Conservation (phyloP, 2,329 filamentous ascomycete species). For the Fusarium torulosum region DNA sequence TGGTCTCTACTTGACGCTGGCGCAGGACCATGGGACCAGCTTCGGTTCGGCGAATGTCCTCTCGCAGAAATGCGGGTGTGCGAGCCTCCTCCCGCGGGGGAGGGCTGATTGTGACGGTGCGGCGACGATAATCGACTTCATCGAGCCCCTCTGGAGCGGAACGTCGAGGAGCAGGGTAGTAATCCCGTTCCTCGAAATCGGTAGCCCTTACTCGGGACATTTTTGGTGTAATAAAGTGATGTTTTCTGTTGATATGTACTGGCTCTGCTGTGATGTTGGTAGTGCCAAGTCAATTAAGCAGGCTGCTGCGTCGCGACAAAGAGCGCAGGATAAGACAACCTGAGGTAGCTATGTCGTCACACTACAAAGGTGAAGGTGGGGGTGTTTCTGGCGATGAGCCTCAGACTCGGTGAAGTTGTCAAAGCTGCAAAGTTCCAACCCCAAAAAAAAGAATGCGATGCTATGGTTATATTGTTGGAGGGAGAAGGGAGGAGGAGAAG, state of each 20-base stretch:
- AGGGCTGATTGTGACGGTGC: constrained; percentile 56
- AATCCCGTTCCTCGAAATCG: constrained; percentile 63
- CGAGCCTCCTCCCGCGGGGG: constrained; percentile 61
- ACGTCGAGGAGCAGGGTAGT: constrained; percentile 55
- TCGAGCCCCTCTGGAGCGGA: constrained; percentile 52
- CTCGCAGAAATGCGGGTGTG: constrained; percentile 64
- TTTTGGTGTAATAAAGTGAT: constrained; percentile 17
- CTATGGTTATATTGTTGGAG: constrained; percentile 23
- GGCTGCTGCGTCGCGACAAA: constrained; percentile 23
- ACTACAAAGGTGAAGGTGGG: constrained; percentile 28
- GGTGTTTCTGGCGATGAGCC: constrained; percentile 31
- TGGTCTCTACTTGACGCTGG: constrained; percentile 66
- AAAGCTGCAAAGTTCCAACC: constrained; percentile 22
- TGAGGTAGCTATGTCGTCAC: constrained; percentile 33
- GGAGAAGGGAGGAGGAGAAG: constrained; percentile 16
- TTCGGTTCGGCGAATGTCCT: constrained; percentile 62
- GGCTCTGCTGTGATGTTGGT: constrained; percentile 18
- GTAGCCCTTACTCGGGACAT: constrained; percentile 51
- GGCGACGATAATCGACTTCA: constrained; percentile 53
- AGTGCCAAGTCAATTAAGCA: constrained; percentile 33
- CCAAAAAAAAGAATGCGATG: constrained; percentile 31
- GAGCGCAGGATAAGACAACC: constrained; percentile 6
- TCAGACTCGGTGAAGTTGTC: constrained; percentile 34
- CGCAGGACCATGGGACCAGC: constrained; percentile 67
- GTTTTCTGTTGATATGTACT: constrained; percentile 13